Percentiles rank a stretch among this genome's conserved stretches.
phyloP scores from a whole-genome alignment of 2,329 filamentous ascomycete genomes.

The Scorias spongiosa region DNA sequence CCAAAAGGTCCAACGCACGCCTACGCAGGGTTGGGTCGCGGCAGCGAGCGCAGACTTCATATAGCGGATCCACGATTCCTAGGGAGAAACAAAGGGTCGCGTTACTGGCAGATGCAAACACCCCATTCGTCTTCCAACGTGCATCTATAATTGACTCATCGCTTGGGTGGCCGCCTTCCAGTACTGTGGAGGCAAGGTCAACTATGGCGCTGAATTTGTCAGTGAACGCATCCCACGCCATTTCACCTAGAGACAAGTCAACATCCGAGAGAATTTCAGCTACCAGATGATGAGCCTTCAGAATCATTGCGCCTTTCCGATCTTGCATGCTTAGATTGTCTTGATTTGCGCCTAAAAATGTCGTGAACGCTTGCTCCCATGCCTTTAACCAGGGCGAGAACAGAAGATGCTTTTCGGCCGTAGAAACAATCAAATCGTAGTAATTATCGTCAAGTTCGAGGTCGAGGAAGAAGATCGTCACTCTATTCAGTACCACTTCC shows the following conservation, averaged over 20 bases:
- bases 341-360: slow-evolving; percentile 5
- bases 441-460: slow-evolving; percentile 12
- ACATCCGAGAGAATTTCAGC: slow-evolving; percentile 10
- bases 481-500: slow-evolving; percentile 8
- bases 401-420: slow-evolving; percentile 9
- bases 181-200: slow-evolving; percentile 9
- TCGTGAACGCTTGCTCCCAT: slow-evolving; percentile 10
- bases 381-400: slow-evolving; percentile 9
- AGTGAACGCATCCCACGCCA: slow-evolving; percentile 11
- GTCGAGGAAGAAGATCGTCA: slow-evolving; percentile 10
- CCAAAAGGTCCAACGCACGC: slow-evolving; percentile 10
- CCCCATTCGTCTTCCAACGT: slow-evolving; percentile 7
- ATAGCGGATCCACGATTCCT: slow-evolving; percentile 11
- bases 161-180: slow-evolving; percentile 3
- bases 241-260: slow-evolving; percentile 9
- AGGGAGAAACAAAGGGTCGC: slow-evolving; percentile 9
- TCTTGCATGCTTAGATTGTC: slow-evolving; percentile 4
- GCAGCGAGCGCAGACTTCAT: slow-evolving; percentile 12
- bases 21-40: slow-evolving; percentile 9
- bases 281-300: slow-evolving; percentile 13
- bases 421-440: slow-evolving; percentile 9
- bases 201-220: slow-evolving; percentile 10
- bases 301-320: slow-evolving; percentile 10
- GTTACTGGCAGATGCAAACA: slow-evolving; percentile 6
- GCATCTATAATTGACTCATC: slow-evolving; percentile 6